These are phyloP conservation scores for Senecio squalidus DNA, from an alignment of 140 eudicot species.

Conservation along the genomic window DNA sequence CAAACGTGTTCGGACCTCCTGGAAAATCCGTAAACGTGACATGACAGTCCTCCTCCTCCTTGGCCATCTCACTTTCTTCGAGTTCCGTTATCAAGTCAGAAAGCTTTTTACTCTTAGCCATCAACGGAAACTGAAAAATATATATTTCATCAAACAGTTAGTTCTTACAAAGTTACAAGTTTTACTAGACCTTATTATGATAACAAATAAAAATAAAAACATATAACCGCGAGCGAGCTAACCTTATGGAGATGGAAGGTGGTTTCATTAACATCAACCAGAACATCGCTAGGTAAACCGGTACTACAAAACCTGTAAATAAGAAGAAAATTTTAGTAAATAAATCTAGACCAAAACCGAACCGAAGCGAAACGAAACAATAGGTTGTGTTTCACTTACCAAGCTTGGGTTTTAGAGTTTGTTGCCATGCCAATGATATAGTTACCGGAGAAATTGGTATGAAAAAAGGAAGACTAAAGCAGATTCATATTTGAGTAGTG, in stretches of 20 bases:
- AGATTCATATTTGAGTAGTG: slow-evolving; percentile 15
- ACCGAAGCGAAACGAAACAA: neutral
- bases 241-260: slow-evolving; percentile 96
- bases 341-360: neutral
- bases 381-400: slow-evolving; percentile 31
- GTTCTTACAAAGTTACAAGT: neutral
- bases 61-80: slow-evolving; percentile 47
- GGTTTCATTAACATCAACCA: slow-evolving; percentile 75
- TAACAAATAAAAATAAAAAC: neutral
- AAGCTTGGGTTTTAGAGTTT: slow-evolving; percentile 79
- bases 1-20: slow-evolving; percentile 86
- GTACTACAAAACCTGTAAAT: slow-evolving; percentile 84
- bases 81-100: slow-evolving; percentile 67
- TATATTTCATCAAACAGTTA: slow-evolving; percentile 9
- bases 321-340: neutral
- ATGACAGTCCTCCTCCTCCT: slow-evolving; percentile 27
- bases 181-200: too few relatives aligned
- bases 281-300: slow-evolving; percentile 76
- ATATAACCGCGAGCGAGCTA: neutral
- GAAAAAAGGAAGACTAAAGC: neutral
- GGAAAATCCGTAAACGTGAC: slow-evolving; percentile 66
- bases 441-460: slow-evolving; percentile 19
- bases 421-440: slow-evolving; percentile 24
- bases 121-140: slow-evolving; percentile 78
- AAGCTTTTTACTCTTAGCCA: slow-evolving; percentile 87